A percentile compares a stretch with the other conserved stretches of the same genome.
phyloP scores from a whole-genome alignment of 2,329 filamentous ascomycete genomes.

The Balansia obtecta region DNA sequence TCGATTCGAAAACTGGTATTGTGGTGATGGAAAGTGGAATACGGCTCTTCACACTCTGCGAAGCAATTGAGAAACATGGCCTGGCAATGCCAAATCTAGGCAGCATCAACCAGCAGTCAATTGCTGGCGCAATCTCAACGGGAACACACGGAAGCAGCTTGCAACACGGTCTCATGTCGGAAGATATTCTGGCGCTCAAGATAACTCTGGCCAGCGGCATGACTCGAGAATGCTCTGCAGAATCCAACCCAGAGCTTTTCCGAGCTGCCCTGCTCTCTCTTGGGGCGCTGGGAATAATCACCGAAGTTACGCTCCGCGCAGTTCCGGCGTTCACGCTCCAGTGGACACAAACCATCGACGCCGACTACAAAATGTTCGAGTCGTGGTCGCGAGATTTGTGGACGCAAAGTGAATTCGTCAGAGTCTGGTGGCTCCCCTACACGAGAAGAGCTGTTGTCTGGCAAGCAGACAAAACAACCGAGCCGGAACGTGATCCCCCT shows the following conservation, averaged over 20 bases:
- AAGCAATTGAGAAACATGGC: conserved; percentile 59
- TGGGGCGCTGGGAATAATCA: conserved; percentile 81
- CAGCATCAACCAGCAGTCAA: conserved; percentile 88
- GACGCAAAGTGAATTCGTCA: conserved; percentile 76
- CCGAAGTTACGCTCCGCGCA: conserved; percentile 75
- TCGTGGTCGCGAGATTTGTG: conserved; percentile 67
- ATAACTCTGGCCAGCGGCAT: conserved; percentile 75
- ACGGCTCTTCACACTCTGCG: conserved; percentile 61
- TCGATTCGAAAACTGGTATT: conserved; percentile 52
- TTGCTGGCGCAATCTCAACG: conserved; percentile 84
- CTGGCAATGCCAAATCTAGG: conserved; percentile 85
- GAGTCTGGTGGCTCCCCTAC: conserved; percentile 98
- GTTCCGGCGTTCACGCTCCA: conserved; percentile 71
- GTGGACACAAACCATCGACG: conserved; percentile 71
- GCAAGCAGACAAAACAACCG: conserved; percentile 68
- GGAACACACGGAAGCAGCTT: conserved; percentile 87
- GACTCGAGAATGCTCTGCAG: conserved; percentile 56
- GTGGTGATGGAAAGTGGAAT: conserved; percentile 84
- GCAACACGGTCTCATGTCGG: conserved; percentile 70
- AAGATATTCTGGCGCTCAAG: conserved; percentile 60
- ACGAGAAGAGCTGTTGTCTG: conserved; percentile 79
- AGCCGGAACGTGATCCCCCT: conserved; percentile 45
- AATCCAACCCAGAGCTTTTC: conserved; percentile 67
- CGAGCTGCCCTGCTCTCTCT: conserved; percentile 77
- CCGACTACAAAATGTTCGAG: conserved; percentile 54